Conservation (phyloP, 352 stramenopile species). For the Poterioochromonas sp. region DNA sequence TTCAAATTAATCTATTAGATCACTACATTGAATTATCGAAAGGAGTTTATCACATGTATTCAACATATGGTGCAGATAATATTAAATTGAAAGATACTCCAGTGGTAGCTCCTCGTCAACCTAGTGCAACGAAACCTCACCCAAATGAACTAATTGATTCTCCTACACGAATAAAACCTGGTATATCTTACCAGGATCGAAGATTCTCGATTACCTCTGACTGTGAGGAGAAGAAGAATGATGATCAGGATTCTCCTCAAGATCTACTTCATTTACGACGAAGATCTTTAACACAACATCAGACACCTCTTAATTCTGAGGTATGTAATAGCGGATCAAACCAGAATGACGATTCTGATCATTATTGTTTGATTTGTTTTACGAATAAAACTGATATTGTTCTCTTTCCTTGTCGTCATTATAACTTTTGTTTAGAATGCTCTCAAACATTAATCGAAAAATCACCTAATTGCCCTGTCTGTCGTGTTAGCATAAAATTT, state of each 20-base stretch:
- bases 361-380: neutral
- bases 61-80: too few relatives aligned
- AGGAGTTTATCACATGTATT: too few relatives aligned
- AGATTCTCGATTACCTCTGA: neutral
- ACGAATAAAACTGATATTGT: neutral
- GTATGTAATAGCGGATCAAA: neutral
- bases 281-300: neutral
- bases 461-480: neutral
- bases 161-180: neutral
- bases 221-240: neutral
- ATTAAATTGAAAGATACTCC: too few relatives aligned
- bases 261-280: neutral
- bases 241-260: neutral
- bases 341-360: neutral
- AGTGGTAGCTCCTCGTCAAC: too few relatives aligned
- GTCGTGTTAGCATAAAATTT: neutral
- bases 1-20: too few relatives aligned
- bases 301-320: neutral
- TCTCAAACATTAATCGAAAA: neutral
- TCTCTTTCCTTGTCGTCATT: conserved; percentile 25
- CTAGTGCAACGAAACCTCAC: too few relatives aligned
- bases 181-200: neutral
- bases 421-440: neutral
- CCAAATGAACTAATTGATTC: too few relatives aligned
- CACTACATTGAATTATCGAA: too few relatives aligned